Conservation (phyloP, 1,284 basidiomycete genomes). For the Cryptococcus sp. region DNA sequence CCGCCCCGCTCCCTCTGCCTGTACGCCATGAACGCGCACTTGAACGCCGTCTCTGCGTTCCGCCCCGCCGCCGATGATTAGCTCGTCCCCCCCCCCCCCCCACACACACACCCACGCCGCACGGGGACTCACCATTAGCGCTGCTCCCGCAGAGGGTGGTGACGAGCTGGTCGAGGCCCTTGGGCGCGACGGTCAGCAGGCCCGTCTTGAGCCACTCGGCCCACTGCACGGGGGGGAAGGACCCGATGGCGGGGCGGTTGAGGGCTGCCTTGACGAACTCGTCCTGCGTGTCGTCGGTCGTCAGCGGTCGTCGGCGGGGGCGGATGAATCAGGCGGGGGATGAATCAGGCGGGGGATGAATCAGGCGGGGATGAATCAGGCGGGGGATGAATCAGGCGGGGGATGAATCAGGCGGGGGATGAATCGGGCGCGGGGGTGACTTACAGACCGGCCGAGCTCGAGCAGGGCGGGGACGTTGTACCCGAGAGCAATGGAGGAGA, state of each 20-base stretch:
- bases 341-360: too few relatives aligned
- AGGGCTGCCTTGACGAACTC: constrained; percentile 44
- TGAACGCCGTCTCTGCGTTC: constrained; percentile 56
- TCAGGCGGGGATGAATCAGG: too few relatives aligned
- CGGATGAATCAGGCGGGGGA: too few relatives aligned
- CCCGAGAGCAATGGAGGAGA: constrained; percentile 51
- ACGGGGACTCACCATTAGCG: constrained; percentile 51
- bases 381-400: too few relatives aligned
- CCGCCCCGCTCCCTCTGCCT: constrained; percentile 37
- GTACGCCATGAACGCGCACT: constrained; percentile 55
- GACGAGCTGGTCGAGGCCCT: constrained; percentile 53
- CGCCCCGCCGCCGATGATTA: too few relatives aligned
- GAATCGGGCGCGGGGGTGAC: too few relatives aligned
- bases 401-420: too few relatives aligned
- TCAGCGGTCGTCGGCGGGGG: too few relatives aligned
- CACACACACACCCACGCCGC: too few relatives aligned
- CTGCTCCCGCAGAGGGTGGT: constrained; percentile 46
- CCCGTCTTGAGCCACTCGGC: constrained; percentile 51
- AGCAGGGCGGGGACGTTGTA: constrained; percentile 55
- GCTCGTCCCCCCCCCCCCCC: too few relatives aligned
- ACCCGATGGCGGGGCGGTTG: constrained; percentile 56
- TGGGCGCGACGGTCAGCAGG: constrained; percentile 54
- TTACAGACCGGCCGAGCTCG: constrained; percentile 36
- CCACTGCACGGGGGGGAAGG: constrained; percentile 56
- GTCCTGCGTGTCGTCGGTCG: too few relatives aligned